phyloP scores from a whole-genome alignment of 371 early-diverging fungal species.

The Entomophthora muscae region DNA sequence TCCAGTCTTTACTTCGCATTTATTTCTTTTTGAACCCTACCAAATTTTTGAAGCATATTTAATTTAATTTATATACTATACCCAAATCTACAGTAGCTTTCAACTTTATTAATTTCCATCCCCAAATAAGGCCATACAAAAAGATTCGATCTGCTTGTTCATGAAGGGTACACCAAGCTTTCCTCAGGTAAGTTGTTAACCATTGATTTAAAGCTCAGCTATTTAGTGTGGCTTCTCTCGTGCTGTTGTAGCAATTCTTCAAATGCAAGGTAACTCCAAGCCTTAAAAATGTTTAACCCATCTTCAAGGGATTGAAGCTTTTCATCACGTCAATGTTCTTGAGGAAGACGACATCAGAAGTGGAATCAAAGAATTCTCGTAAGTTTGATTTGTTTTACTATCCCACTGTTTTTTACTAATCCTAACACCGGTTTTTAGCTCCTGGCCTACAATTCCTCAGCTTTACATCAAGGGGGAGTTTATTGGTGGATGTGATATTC shows the following conservation, averaged over 20 bases:
- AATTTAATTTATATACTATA: too few species aligned
- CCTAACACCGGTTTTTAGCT: conserved; percentile 20
- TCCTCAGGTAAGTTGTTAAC: conserved; percentile 38
- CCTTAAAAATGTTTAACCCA: conserved; percentile 1
- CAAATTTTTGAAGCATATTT: too few species aligned
- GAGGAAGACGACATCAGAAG: conserved; percentile 75
- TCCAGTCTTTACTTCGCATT: too few species aligned
- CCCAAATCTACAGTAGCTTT: too few species aligned
- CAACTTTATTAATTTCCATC: too few species aligned
- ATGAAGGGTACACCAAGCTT: conserved; percentile 91
- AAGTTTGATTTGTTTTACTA: conserved; percentile 14
- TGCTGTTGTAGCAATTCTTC: conserved; percentile 76
- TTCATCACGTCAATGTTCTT: conserved; percentile 69
- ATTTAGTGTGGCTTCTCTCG: conserved; percentile 83
- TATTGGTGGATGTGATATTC: conserved; percentile 92
- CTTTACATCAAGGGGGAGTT: conserved; percentile 93
- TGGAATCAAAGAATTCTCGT: conserved; percentile 87
- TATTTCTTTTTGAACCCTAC: too few species aligned
- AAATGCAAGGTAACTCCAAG: conserved; percentile 56
- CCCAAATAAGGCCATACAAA: too few species aligned
- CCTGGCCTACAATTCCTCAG: conserved; percentile 98
- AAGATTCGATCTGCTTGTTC: conserved; percentile 48
- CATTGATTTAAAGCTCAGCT: not conserved
- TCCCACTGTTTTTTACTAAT: not conserved
- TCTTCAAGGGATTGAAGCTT: conserved; percentile 39